Evolutionary conservation across 345 rosid species (phyloP), one percentile per base, ranked within the genome.

Genomic region (Melaleuca alternifolia): DNA sequence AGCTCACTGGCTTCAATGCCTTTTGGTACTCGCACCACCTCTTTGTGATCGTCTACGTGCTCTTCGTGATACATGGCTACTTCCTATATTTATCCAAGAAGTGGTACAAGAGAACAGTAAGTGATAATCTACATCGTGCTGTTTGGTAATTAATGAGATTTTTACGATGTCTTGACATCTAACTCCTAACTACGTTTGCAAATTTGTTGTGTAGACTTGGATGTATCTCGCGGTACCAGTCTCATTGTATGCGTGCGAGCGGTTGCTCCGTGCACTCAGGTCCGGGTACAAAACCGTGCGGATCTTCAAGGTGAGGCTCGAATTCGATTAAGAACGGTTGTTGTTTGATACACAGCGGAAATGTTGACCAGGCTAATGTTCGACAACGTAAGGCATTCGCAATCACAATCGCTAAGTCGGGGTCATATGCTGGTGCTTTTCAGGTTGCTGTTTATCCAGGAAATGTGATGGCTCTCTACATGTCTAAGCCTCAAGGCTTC

Each of bases 1-100:
- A 91, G 57, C 92, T 96, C 75, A 94, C 96, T 0, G 98, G 98
- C 37, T 95, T 96, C 91, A 94, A 96, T 15, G 96, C 96, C 82
- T 94, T 96, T 59, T 95, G 98, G 98, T 96, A 96, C 89, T 94
- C 98, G 3, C 98, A 93, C 88, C 98, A 95, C 89, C 92, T 95
- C 46, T 96, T 96, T 85, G 93, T 91, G 79, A 89, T 95, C 84
- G 96, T 96, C 88, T 95, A 95, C 57, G 93, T 86, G 52, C 92
- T 96, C 87, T 91, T 96, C 79, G 88, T 96, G 54, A 89, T 96
- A 56, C 99, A 94, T 30, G 95, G 98, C 15, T 90, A 92, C 87
- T 90, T 81, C 59, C 89, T 96, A 54, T 95, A 91, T 90, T 94
- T 96, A 88, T 88, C 93, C 86, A 93, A 91, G 91, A 50, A 93